Evolutionary conservation across 768 basidiomycete genomes (phyloP), one percentile per base, ranked within the genome.

Genomic region (Podaxis sp.): DNA sequence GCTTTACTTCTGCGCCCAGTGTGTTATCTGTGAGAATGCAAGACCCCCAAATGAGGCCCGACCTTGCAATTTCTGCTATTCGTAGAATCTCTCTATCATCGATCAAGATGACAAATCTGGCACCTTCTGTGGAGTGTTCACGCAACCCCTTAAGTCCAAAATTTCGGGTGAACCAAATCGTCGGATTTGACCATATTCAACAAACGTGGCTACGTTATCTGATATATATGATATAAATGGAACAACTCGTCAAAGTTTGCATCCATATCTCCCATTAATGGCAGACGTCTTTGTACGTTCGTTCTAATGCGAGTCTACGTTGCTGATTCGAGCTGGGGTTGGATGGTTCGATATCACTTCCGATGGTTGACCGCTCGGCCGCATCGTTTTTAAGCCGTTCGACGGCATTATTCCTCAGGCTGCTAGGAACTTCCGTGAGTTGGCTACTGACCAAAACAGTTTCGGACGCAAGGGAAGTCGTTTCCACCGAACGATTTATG

Each of bases 401-500:
- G 93, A 95, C 77, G 79, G 84, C 5, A 81, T 83, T 54, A 88
- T 90, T 13, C 91, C 91, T 50, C 83, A 76, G 68, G 93, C 91
- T 1, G 76, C 90, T 10, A 74, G 64, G 35, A 94, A 98, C 80
- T 98, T 97, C 82, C 89, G 95, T 57, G 90, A 92, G 73, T 83
- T 96, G 52, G 87, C 87, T 59, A 93, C 90, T 11, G 89, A 90
- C 52, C 67, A 82, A 70, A 67, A 88, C 55, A 89, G 89, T 5
- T 91, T 74, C 61, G 89, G 91, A 47, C 97, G 95, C 76, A 53
- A 72, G 53, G 87, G 85, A n/a, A 78, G 77, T 16, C 18, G 37
- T 0, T 94, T 95, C 85, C 93, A 95, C 73, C 88, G 93, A 64
- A 76, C 95, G 68, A 92, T 93, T 90, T 76, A 93, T 93, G 91